These are phyloP conservation scores for Rhytidhysteron rufulum DNA, from an alignment of 2,329 filamentous ascomycete species.

Conservation along the genomic window DNA sequence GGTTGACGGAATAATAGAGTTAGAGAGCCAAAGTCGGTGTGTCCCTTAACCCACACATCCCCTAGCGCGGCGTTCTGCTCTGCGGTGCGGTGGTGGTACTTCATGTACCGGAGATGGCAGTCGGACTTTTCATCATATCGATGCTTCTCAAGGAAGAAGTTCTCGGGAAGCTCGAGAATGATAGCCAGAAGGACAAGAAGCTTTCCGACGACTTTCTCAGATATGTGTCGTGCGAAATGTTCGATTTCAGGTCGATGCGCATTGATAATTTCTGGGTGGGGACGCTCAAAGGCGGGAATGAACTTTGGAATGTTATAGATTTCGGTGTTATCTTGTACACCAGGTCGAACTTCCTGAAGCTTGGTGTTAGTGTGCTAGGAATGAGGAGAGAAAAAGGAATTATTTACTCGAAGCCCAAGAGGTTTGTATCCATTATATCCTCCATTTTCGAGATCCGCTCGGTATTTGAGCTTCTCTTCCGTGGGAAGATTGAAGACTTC, in stretches of 20 bases:
- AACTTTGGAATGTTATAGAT: conserved; percentile 61
- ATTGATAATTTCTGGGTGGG: conserved; percentile 41
- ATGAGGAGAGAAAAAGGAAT: background rate
- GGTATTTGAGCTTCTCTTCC: conserved; percentile 58
- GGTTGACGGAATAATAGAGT: conserved; percentile 59
- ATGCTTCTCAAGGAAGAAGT: conserved; percentile 56
- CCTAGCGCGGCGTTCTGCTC: conserved; percentile 45
- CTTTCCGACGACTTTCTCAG: conserved; percentile 54
- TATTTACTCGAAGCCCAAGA: conserved; percentile 40
- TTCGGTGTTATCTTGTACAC: conserved; percentile 57
- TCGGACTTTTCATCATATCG: conserved; percentile 57
- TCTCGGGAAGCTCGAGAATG: conserved; percentile 57
- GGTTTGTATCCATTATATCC: conserved; percentile 58
- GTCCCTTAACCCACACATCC: conserved; percentile 46
- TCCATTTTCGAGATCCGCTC: conserved; percentile 40
- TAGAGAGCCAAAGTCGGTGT: conserved; percentile 56
- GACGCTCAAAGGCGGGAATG: conserved; percentile 51
- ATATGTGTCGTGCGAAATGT: conserved; percentile 45
- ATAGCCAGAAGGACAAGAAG: conserved; percentile 60
- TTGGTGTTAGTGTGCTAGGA: too few species aligned
- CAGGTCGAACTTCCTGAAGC: too few species aligned
- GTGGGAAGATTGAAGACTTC: conserved; percentile 55
- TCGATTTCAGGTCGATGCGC: conserved; percentile 49
- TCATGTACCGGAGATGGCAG: conserved; percentile 62
- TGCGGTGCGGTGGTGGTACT: conserved; percentile 49